Percentiles rank a stretch among this genome's conserved stretches.
Evolutionary conservation across 179 eudicot genomes (phyloP).

Genomic region (Beta macrorhiza): DNA sequence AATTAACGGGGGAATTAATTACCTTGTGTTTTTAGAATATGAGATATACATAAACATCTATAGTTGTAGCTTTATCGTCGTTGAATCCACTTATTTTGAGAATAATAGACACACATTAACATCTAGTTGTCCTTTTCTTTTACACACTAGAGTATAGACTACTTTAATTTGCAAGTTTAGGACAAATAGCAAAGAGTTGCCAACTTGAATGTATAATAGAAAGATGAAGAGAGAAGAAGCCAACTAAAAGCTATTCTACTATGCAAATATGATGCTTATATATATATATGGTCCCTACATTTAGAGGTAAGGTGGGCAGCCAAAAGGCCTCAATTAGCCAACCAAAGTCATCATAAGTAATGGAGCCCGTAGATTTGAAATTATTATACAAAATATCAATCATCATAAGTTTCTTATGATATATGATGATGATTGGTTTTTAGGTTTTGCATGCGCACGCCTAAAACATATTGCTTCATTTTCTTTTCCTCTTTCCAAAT

Average conservation of each 20-base stretch:
- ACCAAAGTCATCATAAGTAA: conserved; percentile 25
- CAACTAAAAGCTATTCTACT: conserved; percentile 2
- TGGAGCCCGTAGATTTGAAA: conserved; percentile 21
- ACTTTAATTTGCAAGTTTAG: background rate
- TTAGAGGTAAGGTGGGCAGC: background rate
- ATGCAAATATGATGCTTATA: background rate
- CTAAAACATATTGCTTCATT: background rate
- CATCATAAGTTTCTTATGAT: conserved; percentile 21
- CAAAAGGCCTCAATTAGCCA: conserved; percentile 23
- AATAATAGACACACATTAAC: no score
- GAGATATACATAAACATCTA: no score
- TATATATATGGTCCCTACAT: conserved; percentile 26
- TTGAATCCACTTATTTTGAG: no score
- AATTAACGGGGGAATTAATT: no score
- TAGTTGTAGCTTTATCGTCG: no score
- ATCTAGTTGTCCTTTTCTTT: background rate
- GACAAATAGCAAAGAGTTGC: background rate
- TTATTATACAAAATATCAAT: background rate
- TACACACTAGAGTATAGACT: background rate
- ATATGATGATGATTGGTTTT: conserved; percentile 17
- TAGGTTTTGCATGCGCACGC: conserved; percentile 34
- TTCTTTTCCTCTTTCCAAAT: conserved; percentile 10
- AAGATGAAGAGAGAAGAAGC: background rate
- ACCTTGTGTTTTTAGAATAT: no score
- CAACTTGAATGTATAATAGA: conserved; percentile 3